Conservation (phyloP, 331 rosid species). For the Pyrus hybrid region DNA sequence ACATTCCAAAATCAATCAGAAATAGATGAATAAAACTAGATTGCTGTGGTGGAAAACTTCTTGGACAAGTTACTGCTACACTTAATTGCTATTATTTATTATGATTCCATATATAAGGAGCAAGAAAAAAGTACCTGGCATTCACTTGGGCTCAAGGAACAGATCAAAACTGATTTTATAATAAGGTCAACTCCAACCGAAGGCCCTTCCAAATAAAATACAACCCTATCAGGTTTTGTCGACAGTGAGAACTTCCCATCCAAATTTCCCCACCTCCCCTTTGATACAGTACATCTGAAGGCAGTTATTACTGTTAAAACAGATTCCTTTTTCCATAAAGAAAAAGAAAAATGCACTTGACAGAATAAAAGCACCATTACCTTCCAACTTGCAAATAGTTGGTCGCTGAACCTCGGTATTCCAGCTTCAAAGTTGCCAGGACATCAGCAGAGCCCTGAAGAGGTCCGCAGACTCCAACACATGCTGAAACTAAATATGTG, state of each 20-base stretch:
- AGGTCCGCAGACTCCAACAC: constrained; percentile 68
- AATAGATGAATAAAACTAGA: constrained; percentile 7
- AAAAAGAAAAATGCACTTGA: background rate
- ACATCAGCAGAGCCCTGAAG: constrained; percentile 54
- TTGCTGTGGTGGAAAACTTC: background rate
- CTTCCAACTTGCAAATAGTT: constrained; percentile 63
- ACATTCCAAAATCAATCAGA: constrained; percentile 2
- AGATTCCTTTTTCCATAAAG: constrained; percentile 4
- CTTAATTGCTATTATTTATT: background rate
- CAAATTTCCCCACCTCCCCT: constrained; percentile 60
- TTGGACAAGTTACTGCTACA: background rate
- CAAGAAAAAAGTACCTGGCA: constrained; percentile 25
- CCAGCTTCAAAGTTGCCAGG: constrained; percentile 72
- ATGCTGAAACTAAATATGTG: constrained; percentile 58
- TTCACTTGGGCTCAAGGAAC: constrained; percentile 37
- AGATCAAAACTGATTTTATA: constrained; percentile 50
- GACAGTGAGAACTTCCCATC: constrained; percentile 74
- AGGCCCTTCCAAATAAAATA: constrained; percentile 92
- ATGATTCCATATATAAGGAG: background rate
- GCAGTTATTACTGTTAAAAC: constrained; percentile 6
- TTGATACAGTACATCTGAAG: constrained; percentile 58
- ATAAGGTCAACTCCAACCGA: constrained; percentile 72
- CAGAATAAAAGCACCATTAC: constrained; percentile 25
- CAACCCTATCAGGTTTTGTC: constrained; percentile 42
- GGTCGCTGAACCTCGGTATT: constrained; percentile 49